phyloP scores from a whole-genome alignment of 352 stramenopile species.

The Phytophthora podocarpi region DNA sequence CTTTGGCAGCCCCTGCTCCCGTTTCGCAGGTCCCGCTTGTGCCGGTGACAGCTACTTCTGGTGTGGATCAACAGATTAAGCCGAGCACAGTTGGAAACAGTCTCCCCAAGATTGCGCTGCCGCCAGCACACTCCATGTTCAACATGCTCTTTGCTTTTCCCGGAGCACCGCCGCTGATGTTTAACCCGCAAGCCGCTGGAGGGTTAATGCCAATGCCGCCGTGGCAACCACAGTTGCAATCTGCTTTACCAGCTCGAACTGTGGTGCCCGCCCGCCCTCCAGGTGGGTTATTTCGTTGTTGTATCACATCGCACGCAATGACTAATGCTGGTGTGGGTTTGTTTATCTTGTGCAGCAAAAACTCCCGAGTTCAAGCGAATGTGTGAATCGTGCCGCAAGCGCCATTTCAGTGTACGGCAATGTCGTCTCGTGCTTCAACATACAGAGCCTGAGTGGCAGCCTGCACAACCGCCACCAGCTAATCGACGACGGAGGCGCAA shows the following conservation, averaged over 20 bases:
- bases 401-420: conserved; percentile 66
- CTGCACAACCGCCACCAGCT: conserved; percentile 25
- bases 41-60: not conserved
- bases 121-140: conserved; percentile 38
- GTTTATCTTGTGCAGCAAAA: conserved; percentile 10
- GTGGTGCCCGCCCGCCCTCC: conserved; percentile 17
- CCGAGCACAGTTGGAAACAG: conserved; percentile 12
- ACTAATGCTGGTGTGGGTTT: not conserved
- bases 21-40: conserved; percentile 2
- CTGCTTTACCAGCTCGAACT: conserved; percentile 30
- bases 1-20: conserved; percentile 18
- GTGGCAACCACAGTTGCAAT: conserved; percentile 32
- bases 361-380: conserved; percentile 56
- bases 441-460: conserved; percentile 72
- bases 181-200: conserved; percentile 23
- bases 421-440: conserved; percentile 74
- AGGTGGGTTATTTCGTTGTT: conserved; percentile 22
- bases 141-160: conserved; percentile 51
- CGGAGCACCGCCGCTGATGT: conserved; percentile 33
- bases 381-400: conserved; percentile 71
- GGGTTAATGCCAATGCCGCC: conserved; percentile 29
- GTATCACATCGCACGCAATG: not conserved
- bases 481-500: conserved; percentile 35
- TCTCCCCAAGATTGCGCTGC: conserved; percentile 47
- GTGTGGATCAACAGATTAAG: conserved; percentile 23